Evolutionary conservation across 176 grass and related monocot genomes (phyloP).

Genomic region (Avena insularis): DNA sequence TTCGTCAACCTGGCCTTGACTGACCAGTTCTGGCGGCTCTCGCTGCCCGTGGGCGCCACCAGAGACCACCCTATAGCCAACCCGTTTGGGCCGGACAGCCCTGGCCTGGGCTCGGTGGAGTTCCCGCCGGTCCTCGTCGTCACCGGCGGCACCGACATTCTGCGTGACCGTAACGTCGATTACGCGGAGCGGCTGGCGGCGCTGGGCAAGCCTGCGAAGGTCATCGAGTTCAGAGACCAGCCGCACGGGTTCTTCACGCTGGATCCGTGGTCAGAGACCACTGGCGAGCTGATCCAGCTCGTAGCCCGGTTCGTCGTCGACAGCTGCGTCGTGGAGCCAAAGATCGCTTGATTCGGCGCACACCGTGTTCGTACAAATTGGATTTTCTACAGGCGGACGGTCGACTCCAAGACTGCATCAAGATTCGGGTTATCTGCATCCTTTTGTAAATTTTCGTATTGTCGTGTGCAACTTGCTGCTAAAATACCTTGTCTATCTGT

Average conservation of each 20-base stretch:
- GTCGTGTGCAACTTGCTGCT: background rate
- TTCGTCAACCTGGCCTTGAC: constrained; percentile 65
- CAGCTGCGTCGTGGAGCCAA: background rate
- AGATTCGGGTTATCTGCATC: background rate
- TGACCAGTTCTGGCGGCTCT: constrained; percentile 88
- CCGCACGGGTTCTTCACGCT: constrained; percentile 92
- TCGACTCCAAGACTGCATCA: background rate
- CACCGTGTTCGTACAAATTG: background rate
- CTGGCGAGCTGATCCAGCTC: constrained; percentile 62
- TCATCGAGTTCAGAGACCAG: constrained; percentile 65
- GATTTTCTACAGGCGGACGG: background rate
- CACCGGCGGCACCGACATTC: constrained; percentile 67
- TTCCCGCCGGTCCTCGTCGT: constrained; percentile 63
- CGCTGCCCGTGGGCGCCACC: constrained; percentile 63
- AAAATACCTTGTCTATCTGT: background rate
- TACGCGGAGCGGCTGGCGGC: constrained; percentile 59
- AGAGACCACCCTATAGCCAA: constrained; percentile 75
- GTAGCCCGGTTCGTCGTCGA: constrained; percentile 53
- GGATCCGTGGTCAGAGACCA: constrained; percentile 61
- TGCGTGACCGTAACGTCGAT: constrained; percentile 67
- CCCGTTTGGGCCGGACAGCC: constrained; percentile 78
- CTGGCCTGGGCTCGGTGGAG: constrained; percentile 42
- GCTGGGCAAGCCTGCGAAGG: constrained; percentile 70
- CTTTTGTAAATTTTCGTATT: background rate
- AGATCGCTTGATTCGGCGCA: background rate